A percentile compares a stretch with the other conserved stretches of the same genome.
phyloP scores from a whole-genome alignment of 2,329 filamentous ascomycete genomes.

The Phyllosticta paracitricarpa region DNA sequence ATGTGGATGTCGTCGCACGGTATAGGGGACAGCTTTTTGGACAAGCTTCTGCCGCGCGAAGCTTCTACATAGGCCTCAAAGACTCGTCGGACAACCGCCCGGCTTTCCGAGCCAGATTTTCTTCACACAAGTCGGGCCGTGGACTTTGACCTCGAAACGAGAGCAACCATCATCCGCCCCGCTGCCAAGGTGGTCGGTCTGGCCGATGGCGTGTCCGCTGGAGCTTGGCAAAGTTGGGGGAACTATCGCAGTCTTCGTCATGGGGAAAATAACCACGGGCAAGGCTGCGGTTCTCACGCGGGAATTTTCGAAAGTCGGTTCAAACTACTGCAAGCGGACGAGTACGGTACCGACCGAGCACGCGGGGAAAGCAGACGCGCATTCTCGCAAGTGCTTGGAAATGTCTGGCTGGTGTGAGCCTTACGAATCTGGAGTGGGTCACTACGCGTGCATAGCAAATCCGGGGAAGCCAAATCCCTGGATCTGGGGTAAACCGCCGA shows the following conservation, averaged over 20 bases:
- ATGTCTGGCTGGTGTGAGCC: not conserved
- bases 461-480: constrained; percentile 5
- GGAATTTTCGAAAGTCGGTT: not conserved
- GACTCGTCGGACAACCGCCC: not conserved
- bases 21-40: not conserved
- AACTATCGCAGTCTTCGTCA: not conserved
- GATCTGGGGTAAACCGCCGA: constrained; percentile 8
- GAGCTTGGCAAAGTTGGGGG: not conserved
- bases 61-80: not conserved
- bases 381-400: not conserved
- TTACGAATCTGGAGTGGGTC: not conserved
- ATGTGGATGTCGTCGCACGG: not conserved
- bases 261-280: not conserved
- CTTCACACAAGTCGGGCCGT: not conserved
- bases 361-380: not conserved
- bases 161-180: not conserved
- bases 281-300: not conserved
- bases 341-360: not conserved
- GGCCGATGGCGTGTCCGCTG: not conserved
- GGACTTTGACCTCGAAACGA: not conserved
- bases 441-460: constrained; percentile 10
- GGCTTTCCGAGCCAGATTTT: not conserved
- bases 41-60: not conserved
- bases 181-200: not conserved
- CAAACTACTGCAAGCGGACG: not conserved